Percentiles rank a stretch among this genome's conserved stretches.
Conservation (phyloP, 768 basidiomycete species). For the Baorangia bicolor region DNA sequence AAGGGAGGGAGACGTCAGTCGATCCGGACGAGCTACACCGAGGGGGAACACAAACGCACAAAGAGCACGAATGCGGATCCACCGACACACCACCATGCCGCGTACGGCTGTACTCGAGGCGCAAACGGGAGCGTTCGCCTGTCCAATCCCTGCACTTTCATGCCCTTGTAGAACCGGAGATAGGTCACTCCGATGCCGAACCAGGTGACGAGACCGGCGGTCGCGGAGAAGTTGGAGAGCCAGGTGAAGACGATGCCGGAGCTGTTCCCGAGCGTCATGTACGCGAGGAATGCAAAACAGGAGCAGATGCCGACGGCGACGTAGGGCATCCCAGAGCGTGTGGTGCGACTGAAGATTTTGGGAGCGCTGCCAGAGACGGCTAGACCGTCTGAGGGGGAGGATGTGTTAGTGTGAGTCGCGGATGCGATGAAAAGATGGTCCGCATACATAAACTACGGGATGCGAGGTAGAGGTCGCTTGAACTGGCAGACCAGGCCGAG, state of each 20-base stretch:
- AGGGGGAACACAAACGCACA: slow-evolving; percentile 31
- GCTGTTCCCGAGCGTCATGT: slow-evolving; percentile 37
- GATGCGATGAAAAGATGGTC: not conserved
- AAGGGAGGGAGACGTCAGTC: not conserved
- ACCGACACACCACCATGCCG: slow-evolving; percentile 37
- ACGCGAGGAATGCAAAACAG: slow-evolving; percentile 38
- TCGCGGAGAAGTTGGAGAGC: slow-evolving; percentile 37
- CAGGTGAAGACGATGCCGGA: slow-evolving; percentile 43
- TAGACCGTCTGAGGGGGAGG: slow-evolving; percentile 46
- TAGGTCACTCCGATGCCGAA: slow-evolving; percentile 46
- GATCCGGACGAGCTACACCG: too few relatives aligned
- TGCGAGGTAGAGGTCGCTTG: slow-evolving; percentile 40
- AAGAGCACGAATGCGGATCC: slow-evolving; percentile 31
- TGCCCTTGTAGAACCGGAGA: slow-evolving; percentile 46
- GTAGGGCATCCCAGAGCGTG: slow-evolving; percentile 44
- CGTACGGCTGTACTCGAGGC: slow-evolving; percentile 41
- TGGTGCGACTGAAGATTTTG: slow-evolving; percentile 44
- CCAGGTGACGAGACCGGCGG: slow-evolving; percentile 45
- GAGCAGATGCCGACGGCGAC: slow-evolving; percentile 34
- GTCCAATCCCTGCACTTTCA: slow-evolving; percentile 48
- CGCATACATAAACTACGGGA: slow-evolving; percentile 39
- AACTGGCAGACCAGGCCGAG: slow-evolving; percentile 42
- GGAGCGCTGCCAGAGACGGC: slow-evolving; percentile 55
- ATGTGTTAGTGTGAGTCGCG: slow-evolving; percentile 9
- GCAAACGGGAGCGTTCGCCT: slow-evolving; percentile 47